Conservation (phyloP, 1,139 yeast species). For the Candida sp. region DNA sequence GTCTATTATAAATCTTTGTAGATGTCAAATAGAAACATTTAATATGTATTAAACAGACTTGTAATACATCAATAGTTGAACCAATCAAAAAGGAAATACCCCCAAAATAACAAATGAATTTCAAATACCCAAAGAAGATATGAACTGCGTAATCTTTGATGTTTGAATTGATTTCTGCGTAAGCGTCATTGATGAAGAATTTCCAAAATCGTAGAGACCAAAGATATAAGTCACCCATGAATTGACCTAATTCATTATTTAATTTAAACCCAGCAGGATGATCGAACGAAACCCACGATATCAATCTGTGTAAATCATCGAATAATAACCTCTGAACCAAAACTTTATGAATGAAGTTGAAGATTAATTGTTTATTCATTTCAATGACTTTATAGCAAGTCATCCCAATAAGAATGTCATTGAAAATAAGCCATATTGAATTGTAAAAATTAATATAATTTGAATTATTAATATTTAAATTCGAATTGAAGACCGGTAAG, state of each 20-base stretch:
- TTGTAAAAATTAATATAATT: conserved; percentile 87
- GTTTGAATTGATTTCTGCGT: conserved; percentile 3
- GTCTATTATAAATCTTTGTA: conserved; percentile 76
- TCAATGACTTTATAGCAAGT: conserved; percentile 51
- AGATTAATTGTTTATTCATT: conserved; percentile 38
- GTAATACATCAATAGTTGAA: conserved; percentile 59
- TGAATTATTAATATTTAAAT: conserved; percentile 45
- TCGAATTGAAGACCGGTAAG: conserved; percentile 35
- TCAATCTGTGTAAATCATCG: conserved; percentile 39
- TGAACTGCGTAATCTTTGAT: neutral
- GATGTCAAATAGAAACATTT: conserved; percentile 76
- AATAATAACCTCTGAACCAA: conserved; percentile 32
- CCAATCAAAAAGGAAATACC: conserved; percentile 74
- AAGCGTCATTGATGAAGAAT: conserved; percentile 11
- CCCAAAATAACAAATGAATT: conserved; percentile 39
- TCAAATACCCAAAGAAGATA: conserved; percentile 3
- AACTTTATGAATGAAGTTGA: conserved; percentile 27
- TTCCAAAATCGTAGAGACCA: conserved; percentile 85
- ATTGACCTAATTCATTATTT: conserved; percentile 80
- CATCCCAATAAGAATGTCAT: conserved; percentile 77
- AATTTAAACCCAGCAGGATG: conserved; percentile 96
- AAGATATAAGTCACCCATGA: conserved; percentile 79
- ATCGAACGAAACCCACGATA: conserved; percentile 70
- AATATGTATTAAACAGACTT: conserved; percentile 67
- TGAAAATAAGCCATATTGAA: conserved; percentile 83